These are phyloP conservation scores for Claviceps paspali DNA, from an alignment of 2,329 filamentous ascomycete species.

Conservation along the genomic window DNA sequence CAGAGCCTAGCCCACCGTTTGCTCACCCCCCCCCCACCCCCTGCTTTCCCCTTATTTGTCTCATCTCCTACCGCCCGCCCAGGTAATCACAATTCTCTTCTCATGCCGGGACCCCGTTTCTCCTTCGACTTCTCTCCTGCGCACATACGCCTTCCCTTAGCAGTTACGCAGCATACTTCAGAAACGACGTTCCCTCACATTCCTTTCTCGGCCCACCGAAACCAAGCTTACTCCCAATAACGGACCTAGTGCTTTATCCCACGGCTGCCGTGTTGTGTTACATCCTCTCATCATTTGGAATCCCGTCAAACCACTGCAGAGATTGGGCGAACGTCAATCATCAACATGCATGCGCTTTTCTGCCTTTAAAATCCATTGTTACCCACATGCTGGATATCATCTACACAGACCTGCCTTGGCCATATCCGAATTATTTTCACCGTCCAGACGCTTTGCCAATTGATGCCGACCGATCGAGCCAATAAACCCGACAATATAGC, in stretches of 20 bases:
- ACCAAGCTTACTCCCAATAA: neutral
- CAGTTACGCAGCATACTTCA: neutral
- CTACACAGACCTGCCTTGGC: neutral
- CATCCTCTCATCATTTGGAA: neutral
- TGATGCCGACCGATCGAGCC: neutral
- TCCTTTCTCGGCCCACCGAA: neutral
- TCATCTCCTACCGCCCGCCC: neutral
- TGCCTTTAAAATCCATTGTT: neutral
- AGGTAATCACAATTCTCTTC: neutral
- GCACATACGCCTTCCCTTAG: neutral
- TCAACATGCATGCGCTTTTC: slow-evolving; percentile 5
- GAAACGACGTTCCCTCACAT: neutral
- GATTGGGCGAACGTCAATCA: slow-evolving; percentile 2
- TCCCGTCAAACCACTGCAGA: neutral
- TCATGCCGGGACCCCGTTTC: neutral
- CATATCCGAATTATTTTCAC: neutral
- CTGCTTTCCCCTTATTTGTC: neutral
- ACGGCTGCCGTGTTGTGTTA: too few species aligned
- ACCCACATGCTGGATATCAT: slow-evolving; percentile 1
- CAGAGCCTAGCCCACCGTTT: too few species aligned
- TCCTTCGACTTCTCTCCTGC: neutral
- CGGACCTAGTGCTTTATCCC: too few species aligned
- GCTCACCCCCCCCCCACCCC: too few species aligned
- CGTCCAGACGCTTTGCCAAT: neutral
- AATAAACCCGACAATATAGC: neutral